A percentile compares a stretch with the other conserved stretches of the same genome.
Evolutionary conservation across 1,284 basidiomycete species (phyloP).

Genomic region (Agaricales sp.): DNA sequence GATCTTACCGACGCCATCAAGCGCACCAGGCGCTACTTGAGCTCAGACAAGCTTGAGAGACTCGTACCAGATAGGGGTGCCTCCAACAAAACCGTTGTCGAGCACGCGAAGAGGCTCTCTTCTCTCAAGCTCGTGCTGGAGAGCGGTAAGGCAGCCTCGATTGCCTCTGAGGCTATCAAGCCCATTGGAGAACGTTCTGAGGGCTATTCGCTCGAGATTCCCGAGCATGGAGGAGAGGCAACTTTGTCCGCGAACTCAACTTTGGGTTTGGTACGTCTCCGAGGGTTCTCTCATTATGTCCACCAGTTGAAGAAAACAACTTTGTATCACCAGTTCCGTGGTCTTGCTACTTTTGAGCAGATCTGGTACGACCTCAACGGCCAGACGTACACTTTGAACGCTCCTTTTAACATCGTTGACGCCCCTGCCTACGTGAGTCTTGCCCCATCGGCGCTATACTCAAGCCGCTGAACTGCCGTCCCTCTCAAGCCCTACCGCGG

Average conservation of each 20-base stretch:
- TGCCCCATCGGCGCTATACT: too few species aligned
- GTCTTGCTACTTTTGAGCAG: slow-evolving; percentile 56
- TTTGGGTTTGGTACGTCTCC: slow-evolving; percentile 37
- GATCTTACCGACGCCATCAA: slow-evolving; percentile 7
- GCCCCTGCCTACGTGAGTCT: slow-evolving; percentile 34
- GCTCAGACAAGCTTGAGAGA: slow-evolving; percentile 21
- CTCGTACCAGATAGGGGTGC: slow-evolving; percentile 31
- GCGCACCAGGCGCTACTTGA: not conserved
- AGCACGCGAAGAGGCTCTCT: slow-evolving; percentile 10
- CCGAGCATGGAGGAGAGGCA: slow-evolving; percentile 33
- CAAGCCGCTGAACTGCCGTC: not conserved
- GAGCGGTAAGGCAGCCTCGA: slow-evolving; percentile 16
- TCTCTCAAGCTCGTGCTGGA: slow-evolving; percentile 24
- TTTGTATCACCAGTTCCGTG: slow-evolving; percentile 25
- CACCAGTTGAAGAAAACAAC: not conserved
- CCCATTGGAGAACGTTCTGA: slow-evolving; percentile 37
- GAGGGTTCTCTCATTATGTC: not conserved
- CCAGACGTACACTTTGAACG: slow-evolving; percentile 30
- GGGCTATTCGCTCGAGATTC: slow-evolving; percentile 39
- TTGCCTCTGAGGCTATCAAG: slow-evolving; percentile 30
- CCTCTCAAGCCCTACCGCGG: slow-evolving; percentile 32
- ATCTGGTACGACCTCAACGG: slow-evolving; percentile 38
- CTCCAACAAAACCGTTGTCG: slow-evolving; percentile 18
- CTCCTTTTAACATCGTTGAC: slow-evolving; percentile 34
- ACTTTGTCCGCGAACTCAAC: slow-evolving; percentile 42